Evolutionary conservation across 2,329 filamentous ascomycete species (phyloP), one percentile per base, ranked within the genome.

Genomic region (Talaromyces sp.): DNA sequence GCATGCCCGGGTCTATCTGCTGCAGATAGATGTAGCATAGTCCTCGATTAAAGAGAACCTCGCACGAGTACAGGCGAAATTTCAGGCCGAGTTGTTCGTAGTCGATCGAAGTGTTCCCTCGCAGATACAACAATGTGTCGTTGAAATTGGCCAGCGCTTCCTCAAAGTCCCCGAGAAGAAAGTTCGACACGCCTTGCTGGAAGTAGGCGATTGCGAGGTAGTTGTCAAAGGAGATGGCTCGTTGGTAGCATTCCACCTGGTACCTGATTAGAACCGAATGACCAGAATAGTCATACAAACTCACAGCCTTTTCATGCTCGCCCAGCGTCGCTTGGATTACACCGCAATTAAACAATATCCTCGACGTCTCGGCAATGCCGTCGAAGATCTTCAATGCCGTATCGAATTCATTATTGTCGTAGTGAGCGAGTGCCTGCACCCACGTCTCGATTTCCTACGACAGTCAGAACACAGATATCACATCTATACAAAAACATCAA

Each of bases 131-230:
- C 47, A 99, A 82, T 0, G 95, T 97, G 73, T 99, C 95, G 80
- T 99, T 99, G 84, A 99, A 99, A 79, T 98, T 98, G 68, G 93
- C 93, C 64, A 98, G 82, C 18, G 95, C 95, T 76, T 98, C 95
- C 75, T 98, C 93, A 69, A 98, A 98, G 74, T 99, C 95, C 63
- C 94, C 94, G 60, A 98, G 86, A 56, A 99, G 82, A 76, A 99
- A 99, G 75, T 98, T 99, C 60, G 95, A 98, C 18, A 99, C 95
- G 51, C 95, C 95, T 77, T 98, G 92, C 73, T 99, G 95, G 76
- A 99, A 99, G 76, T 98, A 98, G 63, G 95, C 94, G 62, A 99
- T 92, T 61, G 95, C 95, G 53, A 99, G 89, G 73, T 98, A 99
- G 73, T 95, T 90, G 72, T 99, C 95, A 61, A 97, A 84, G 66